A percentile compares a stretch with the other conserved stretches of the same genome.
phyloP scores from a whole-genome alignment of 2,329 filamentous ascomycete species.

The Epichloe gansuensis region DNA sequence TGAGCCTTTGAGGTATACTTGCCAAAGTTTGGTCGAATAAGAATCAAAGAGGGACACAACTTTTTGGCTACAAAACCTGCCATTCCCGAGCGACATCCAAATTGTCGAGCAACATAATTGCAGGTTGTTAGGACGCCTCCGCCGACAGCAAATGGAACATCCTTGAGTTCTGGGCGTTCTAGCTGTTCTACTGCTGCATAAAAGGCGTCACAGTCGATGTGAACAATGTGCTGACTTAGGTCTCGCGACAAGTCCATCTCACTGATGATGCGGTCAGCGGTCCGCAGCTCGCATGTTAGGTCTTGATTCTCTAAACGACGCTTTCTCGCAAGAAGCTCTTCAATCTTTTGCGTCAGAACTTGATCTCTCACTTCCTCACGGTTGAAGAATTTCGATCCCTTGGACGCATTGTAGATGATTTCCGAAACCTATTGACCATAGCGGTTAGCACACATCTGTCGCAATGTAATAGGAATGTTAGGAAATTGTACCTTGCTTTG shows the following conservation, averaged over 20 bases:
- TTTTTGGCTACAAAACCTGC: constrained; percentile 91
- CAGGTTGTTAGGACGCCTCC: constrained; percentile 51
- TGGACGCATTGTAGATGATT: constrained; percentile 93
- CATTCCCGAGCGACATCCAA: constrained; percentile 89
- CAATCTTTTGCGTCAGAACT: constrained; percentile 74
- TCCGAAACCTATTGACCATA: constrained; percentile 58
- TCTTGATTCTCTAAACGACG: constrained; percentile 63
- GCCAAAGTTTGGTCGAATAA: constrained; percentile 73
- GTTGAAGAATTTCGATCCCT: constrained; percentile 91
- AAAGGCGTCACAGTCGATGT: constrained; percentile 96
- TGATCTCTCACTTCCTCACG: constrained; percentile 79
- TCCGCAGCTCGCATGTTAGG: constrained; percentile 57
- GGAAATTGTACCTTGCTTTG: constrained; percentile 59
- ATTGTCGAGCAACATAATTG: constrained; percentile 85
- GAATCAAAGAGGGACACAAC: constrained; percentile 74
- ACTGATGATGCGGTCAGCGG: constrained; percentile 68
- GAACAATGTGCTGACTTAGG: constrained; percentile 72
- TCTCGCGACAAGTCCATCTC: constrained; percentile 71
- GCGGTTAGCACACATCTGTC: not conserved
- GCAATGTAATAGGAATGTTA: not conserved
- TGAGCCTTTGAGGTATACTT: constrained; percentile 87
- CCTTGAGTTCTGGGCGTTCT: constrained; percentile 69
- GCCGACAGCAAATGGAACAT: constrained; percentile 86
- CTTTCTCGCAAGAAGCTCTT: constrained; percentile 65
- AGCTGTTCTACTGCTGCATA: constrained; percentile 88